Evolutionary conservation across 2,329 filamentous ascomycete species (phyloP).

Genomic region (Ascochyta pisi): DNA sequence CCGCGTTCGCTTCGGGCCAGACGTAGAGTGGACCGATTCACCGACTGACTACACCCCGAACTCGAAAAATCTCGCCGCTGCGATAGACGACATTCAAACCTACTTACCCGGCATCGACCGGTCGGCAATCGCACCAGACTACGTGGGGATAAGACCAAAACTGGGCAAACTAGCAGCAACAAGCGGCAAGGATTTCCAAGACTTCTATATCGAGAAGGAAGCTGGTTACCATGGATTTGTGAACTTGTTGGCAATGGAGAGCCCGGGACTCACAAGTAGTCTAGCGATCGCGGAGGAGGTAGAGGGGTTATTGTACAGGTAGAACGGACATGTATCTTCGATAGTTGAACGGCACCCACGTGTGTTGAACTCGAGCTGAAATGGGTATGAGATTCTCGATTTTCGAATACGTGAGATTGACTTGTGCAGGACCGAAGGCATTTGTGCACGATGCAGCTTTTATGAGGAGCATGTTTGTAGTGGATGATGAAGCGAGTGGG

Average conservation of each 20-base stretch:
- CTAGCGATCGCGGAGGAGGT: conserved; percentile 87
- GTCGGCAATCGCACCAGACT: conserved; percentile 75
- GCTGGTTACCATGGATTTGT: conserved; percentile 82
- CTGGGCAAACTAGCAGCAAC: conserved; percentile 69
- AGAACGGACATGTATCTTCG: neutral
- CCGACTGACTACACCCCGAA: conserved; percentile 75
- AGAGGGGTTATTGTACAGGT: conserved; percentile 59
- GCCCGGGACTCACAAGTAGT: conserved; percentile 85
- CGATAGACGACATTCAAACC: conserved; percentile 74
- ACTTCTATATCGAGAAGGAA: conserved; percentile 83
- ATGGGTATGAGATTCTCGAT: no score
- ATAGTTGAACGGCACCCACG: no score
- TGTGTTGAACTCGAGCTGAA: no score
- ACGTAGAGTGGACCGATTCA: conserved; percentile 87
- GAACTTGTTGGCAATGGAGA: conserved; percentile 92
- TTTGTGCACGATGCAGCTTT: no score
- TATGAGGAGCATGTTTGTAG: no score
- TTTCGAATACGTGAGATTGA: no score
- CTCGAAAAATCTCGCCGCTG: conserved; percentile 66
- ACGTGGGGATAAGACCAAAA: conserved; percentile 92
- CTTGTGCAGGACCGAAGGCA: no score
- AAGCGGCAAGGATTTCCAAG: conserved; percentile 72
- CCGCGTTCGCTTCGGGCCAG: conserved; percentile 87
- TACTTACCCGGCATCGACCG: conserved; percentile 80
- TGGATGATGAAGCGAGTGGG: no score